These are phyloP conservation scores for Leishmania braziliensis DNA, from an alignment of 208 protist genomes.

Conservation along the genomic window DNA sequence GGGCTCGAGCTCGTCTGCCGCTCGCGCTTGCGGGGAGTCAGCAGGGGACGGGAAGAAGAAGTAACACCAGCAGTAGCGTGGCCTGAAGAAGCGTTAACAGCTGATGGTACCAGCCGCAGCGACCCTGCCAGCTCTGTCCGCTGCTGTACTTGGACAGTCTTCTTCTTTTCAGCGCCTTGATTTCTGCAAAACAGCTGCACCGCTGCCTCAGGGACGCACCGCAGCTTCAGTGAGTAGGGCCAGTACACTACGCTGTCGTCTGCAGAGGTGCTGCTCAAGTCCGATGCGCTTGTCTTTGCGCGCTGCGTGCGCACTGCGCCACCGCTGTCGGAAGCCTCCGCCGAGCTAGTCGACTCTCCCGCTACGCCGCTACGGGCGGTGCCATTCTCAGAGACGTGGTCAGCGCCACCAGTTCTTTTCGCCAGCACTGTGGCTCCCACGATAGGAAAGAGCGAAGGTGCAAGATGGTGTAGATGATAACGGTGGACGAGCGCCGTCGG, in stretches of 20 bases:
- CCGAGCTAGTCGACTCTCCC: background rate
- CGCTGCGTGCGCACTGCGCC: background rate
- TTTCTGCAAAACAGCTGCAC: conserved; percentile 8
- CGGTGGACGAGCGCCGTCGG: conserved; percentile 83
- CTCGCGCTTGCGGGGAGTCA: background rate
- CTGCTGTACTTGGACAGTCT: background rate
- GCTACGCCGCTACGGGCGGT: background rate
- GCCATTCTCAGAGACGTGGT: background rate
- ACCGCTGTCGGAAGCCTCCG: background rate
- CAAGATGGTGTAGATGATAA: conserved; percentile 76
- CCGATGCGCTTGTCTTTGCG: background rate
- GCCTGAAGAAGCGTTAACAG: background rate
- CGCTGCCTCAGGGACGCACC: conserved; percentile 36
- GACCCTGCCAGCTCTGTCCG: background rate
- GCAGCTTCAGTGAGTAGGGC: conserved; percentile 65
- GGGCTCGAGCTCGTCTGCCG: background rate
- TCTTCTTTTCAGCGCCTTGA: background rate
- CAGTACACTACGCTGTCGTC: conserved; percentile 27
- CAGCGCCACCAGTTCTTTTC: background rate
- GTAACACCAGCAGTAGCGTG: background rate
- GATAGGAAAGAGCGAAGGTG: conserved; percentile 63
- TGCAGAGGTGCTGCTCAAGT: background rate
- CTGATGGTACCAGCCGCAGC: background rate
- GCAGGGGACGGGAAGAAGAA: background rate
- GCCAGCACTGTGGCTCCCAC: background rate